Conservation (phyloP, 2,329 filamentous ascomycete species). For the Aspergillus sp. region DNA sequence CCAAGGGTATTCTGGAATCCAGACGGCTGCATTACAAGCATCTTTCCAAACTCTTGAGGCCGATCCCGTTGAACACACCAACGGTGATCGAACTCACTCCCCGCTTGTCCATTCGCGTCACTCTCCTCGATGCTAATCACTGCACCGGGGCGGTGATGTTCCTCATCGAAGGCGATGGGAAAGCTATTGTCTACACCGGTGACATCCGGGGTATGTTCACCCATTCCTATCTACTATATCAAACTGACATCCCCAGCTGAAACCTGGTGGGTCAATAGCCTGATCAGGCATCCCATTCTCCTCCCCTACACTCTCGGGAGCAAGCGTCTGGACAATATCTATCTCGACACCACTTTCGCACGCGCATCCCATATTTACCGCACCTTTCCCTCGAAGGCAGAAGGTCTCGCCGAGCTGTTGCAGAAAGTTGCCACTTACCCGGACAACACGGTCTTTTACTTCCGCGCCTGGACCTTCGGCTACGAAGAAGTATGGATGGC, state of each 20-base stretch:
- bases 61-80: slow-evolving; percentile 78
- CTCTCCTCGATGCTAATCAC: slow-evolving; percentile 87
- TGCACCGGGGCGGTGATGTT: slow-evolving; percentile 93
- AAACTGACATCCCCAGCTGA: slow-evolving; percentile 53
- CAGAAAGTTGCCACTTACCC: slow-evolving; percentile 68
- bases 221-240: slow-evolving; percentile 5
- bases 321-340: slow-evolving; percentile 73
- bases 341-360: slow-evolving; percentile 83
- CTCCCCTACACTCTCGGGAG: slow-evolving; percentile 69
- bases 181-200: slow-evolving; percentile 81
- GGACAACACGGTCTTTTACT: slow-evolving; percentile 72
- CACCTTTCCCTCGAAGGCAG: slow-evolving; percentile 64
- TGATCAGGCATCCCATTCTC: slow-evolving; percentile 69
- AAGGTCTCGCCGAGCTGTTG: slow-evolving; percentile 74
- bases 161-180: slow-evolving; percentile 71
- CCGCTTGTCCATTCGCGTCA: slow-evolving; percentile 70
- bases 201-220: slow-evolving; percentile 64
- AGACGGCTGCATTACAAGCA: slow-evolving; percentile 74
- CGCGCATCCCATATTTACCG: slow-evolving; percentile 49
- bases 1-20: slow-evolving; percentile 72
- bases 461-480: slow-evolving; percentile 87
- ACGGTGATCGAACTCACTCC: slow-evolving; percentile 72
- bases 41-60: slow-evolving; percentile 70
- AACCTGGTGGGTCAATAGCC: slow-evolving; percentile 75
- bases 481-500: slow-evolving; percentile 93